Evolutionary conservation across 2,329 filamentous ascomycete species (phyloP).

Genomic region (Aspergillus sp.): DNA sequence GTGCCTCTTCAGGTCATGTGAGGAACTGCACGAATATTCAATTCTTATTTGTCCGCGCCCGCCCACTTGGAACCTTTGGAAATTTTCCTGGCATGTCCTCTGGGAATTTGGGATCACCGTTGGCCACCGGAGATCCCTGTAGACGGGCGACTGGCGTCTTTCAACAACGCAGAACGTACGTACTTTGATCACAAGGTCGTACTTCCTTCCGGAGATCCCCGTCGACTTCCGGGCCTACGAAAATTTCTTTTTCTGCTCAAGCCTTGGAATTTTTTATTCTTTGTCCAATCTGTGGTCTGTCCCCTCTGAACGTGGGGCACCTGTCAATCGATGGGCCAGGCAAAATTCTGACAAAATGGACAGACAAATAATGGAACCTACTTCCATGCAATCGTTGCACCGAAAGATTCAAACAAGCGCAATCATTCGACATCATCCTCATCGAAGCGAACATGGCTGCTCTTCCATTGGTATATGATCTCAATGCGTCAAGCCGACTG

Average conservation of each 20-base stretch:
- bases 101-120: neutral
- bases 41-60: neutral
- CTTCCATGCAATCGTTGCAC: neutral
- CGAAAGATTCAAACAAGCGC: neutral
- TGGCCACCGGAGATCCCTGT: neutral
- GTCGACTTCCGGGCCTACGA: neutral
- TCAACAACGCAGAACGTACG: neutral
- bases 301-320: neutral
- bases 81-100: neutral
- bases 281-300: neutral
- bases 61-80: neutral
- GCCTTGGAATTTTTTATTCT: neutral
- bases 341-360: neutral
- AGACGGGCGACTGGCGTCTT: neutral
- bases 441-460: neutral
- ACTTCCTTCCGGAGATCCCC: constrained; percentile 3
- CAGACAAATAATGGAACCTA: neutral
- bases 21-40: neutral
- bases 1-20: constrained; percentile 10
- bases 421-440: neutral
- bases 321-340: constrained; percentile 5
- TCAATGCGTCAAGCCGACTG: neutral
- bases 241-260: neutral
- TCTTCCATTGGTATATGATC: neutral
- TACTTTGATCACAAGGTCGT: neutral